Evolutionary conservation across 345 rosid species (phyloP).

Genomic region (Arabidopsis suecica): DNA sequence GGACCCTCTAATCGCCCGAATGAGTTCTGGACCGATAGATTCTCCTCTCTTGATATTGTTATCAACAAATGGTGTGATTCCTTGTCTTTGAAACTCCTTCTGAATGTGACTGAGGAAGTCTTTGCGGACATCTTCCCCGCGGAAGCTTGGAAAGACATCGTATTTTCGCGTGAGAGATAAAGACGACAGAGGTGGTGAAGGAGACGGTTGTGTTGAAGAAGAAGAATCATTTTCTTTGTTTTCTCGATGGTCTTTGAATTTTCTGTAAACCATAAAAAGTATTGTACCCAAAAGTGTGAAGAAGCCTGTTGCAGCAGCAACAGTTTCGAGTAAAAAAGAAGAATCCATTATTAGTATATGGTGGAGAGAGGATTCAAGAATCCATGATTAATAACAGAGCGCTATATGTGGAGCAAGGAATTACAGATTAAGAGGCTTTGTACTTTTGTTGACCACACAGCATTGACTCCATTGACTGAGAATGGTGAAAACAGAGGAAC

Average conservation of each 20-base stretch:
- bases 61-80: slow-evolving; percentile 20
- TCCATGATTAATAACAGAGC: no score
- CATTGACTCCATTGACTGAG: no score
- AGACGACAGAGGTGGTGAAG: background rate
- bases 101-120: background rate
- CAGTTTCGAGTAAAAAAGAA: background rate
- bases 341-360: background rate
- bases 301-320: background rate
- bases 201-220: no score
- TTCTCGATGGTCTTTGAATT: background rate
- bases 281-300: background rate
- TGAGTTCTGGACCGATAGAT: slow-evolving; percentile 28
- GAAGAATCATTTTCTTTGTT: background rate
- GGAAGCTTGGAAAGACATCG: slow-evolving; percentile 6
- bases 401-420: no score
- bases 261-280: background rate
- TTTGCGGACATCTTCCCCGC: background rate
- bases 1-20: slow-evolving; percentile 15
- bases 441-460: no score
- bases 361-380: background rate
- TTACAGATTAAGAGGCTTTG: no score
- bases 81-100: background rate
- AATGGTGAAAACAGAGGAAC: no score
- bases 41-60: slow-evolving; percentile 31
- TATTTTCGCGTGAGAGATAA: background rate